A percentile compares a stretch with the other conserved stretches of the same genome.
Conservation (phyloP, 345 rosid genomes). For the Brassica incana region DNA sequence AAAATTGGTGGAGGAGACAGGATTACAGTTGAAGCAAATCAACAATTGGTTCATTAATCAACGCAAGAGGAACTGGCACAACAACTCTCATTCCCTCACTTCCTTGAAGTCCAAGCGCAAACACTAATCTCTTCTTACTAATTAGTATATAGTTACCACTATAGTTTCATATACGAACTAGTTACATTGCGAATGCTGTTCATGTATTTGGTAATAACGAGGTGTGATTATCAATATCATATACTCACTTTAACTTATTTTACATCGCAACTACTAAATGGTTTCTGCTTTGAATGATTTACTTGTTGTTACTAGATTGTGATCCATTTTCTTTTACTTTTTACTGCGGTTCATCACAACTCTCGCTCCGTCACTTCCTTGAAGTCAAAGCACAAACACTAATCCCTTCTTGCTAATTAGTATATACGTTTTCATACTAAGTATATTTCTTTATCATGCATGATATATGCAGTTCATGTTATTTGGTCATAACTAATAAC, state of each 20-base stretch:
- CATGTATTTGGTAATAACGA: too few species aligned
- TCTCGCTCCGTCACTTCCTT: constrained; percentile 92
- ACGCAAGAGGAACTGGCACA: constrained; percentile 97
- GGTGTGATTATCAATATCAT: too few species aligned
- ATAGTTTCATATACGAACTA: constrained; percentile 14
- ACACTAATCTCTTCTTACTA: constrained; percentile 33
- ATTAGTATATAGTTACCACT: not conserved
- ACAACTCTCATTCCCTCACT: constrained; percentile 85
- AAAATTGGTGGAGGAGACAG: constrained; percentile 96
- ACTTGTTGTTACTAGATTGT: too few species aligned
- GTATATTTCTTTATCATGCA: constrained; percentile 16
- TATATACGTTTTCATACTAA: constrained; percentile 20
- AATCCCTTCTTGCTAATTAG: constrained; percentile 23
- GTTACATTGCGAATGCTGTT: constrained; percentile 7
- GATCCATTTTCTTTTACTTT: too few species aligned
- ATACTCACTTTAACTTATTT: too few species aligned
- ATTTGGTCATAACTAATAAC: too few species aligned
- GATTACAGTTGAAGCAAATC: constrained; percentile 93
- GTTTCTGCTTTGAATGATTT: too few species aligned
- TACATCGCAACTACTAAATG: too few species aligned
- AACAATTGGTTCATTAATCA: constrained; percentile 99
- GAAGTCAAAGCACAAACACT: constrained; percentile 85
- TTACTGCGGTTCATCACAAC: constrained; percentile 37
- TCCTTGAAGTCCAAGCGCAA: constrained; percentile 96
- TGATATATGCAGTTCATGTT: too few species aligned